A percentile compares a stretch with the other conserved stretches of the same genome.
Evolutionary conservation across 176 grass and related monocot genomes (phyloP).

Genomic region (Aegilops tauschii): DNA sequence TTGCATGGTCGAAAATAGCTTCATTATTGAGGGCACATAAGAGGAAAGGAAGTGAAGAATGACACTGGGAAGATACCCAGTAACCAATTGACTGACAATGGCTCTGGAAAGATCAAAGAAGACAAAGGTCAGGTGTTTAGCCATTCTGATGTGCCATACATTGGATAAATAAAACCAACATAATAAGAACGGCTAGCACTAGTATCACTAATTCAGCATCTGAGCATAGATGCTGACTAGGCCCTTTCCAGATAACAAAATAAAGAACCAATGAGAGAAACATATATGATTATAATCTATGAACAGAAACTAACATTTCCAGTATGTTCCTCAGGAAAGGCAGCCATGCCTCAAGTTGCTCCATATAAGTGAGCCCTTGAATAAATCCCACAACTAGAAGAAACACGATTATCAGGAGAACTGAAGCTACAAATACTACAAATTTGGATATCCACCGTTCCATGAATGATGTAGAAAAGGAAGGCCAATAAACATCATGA

Average conservation of each 20-base stretch:
- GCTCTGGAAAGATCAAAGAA: slow-evolving; percentile 64
- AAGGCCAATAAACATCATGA: slow-evolving; percentile 87
- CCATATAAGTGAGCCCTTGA: slow-evolving; percentile 91
- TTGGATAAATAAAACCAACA: background rate
- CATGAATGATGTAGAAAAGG: slow-evolving; percentile 90
- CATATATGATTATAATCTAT: background rate
- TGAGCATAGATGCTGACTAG: background rate
- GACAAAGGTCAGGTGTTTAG: background rate
- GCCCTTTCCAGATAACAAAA: slow-evolving; percentile 9
- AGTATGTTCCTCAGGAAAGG: slow-evolving; percentile 86
- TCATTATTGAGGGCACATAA: slow-evolving; percentile 80
- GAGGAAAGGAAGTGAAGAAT: slow-evolving; percentile 82
- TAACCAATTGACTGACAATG: slow-evolving; percentile 83
- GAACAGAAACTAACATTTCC: slow-evolving; percentile 56
- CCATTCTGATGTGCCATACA: background rate
- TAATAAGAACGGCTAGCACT: background rate
- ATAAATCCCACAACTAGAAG: slow-evolving; percentile 73
- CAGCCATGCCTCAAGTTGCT: slow-evolving; percentile 79
- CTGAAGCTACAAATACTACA: slow-evolving; percentile 68
- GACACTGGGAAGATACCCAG: slow-evolving; percentile 94
- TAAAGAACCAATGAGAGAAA: background rate
- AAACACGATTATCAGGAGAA: slow-evolving; percentile 79
- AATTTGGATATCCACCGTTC: slow-evolving; percentile 94
- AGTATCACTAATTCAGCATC: slow-evolving; percentile 11
- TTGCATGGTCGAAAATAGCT: slow-evolving; percentile 92